Percentiles rank a stretch among this genome's conserved stretches.
Conservation (phyloP, 148 eudicot species). For the Spergularia marina region DNA sequence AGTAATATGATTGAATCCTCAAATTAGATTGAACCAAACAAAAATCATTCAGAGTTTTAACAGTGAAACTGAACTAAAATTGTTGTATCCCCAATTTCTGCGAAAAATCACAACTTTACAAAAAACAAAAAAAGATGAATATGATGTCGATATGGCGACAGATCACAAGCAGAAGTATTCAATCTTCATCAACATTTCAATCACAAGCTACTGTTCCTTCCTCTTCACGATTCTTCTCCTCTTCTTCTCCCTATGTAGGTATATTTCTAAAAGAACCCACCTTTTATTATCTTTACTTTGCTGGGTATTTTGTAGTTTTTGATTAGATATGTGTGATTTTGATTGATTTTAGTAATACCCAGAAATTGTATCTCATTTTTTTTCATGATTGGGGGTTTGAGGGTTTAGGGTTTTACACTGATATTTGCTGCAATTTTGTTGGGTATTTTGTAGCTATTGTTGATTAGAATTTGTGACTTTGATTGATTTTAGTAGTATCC, state of each 20-base stretch:
- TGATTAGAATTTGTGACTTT: background rate
- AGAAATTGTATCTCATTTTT: too few species aligned
- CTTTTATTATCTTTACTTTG: background rate
- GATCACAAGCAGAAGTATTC: conserved; percentile 17
- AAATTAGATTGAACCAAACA: too few species aligned
- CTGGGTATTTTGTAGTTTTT: background rate
- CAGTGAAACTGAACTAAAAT: background rate
- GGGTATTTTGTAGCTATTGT: background rate
- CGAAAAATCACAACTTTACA: background rate
- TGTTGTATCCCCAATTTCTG: too few species aligned
- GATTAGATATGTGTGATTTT: background rate
- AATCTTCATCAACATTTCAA: conserved; percentile 7
- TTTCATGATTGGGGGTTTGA: background rate
- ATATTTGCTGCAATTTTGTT: background rate
- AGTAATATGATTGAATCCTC: too few species aligned
- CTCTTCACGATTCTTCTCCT: conserved; percentile 34
- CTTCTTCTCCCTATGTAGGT: conserved; percentile 36
- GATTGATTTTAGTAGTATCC: background rate
- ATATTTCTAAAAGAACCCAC: background rate
- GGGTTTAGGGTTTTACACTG: conserved; percentile 29
- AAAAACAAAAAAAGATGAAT: conserved; percentile 1
- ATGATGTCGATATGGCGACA: conserved; percentile 32
- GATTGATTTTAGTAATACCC: background rate
- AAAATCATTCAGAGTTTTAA: too few species aligned
- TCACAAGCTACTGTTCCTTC: background rate